Percentiles rank a stretch among this genome's conserved stretches.
Evolutionary conservation across 495 filamentous ascomycete species (phyloP).

Genomic region (Entonaema liquescens): DNA sequence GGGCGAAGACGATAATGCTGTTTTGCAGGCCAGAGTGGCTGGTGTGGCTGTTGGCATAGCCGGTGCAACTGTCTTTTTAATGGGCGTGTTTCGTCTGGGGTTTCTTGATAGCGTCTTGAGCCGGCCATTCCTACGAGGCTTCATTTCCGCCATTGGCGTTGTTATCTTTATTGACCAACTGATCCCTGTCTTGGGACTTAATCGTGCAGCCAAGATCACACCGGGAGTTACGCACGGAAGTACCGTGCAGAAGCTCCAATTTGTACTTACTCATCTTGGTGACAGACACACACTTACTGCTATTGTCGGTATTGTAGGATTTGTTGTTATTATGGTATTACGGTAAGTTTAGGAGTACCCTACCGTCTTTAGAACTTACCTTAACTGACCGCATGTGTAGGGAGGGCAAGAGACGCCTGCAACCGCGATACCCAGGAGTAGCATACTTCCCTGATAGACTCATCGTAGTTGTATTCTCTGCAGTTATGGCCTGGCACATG

Average conservation of each 20-base stretch:
- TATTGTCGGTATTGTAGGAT: conserved; percentile 78
- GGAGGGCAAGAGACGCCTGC: conserved; percentile 80
- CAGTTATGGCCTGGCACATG: conserved; percentile 79
- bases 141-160: conserved; percentile 95
- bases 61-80: conserved; percentile 83
- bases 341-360: conserved; percentile 54
- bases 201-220: conserved; percentile 62
- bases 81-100: conserved; percentile 84
- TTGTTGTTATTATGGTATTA: conserved; percentile 87
- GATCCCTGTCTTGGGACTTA: conserved; percentile 86
- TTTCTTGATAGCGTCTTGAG: conserved; percentile 96
- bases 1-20: conserved; percentile 74
- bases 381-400: conserved; percentile 51
- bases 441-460: conserved; percentile 95
- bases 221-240: conserved; percentile 78
- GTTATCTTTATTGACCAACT: conserved; percentile 96
- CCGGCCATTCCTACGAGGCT: conserved; percentile 89
- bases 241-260: conserved; percentile 82
- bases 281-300: conserved; percentile 77
- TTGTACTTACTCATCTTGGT: conserved; percentile 72
- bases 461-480: conserved; percentile 85
- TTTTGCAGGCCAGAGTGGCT: conserved; percentile 79
- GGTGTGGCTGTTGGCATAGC: conserved; percentile 90
- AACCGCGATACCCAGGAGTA: conserved; percentile 80
- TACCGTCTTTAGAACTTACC: neutral